Base-by-base conservation (phyloP, 768 basidiomycete species). In the Leccinum fibrillosum region DNA sequence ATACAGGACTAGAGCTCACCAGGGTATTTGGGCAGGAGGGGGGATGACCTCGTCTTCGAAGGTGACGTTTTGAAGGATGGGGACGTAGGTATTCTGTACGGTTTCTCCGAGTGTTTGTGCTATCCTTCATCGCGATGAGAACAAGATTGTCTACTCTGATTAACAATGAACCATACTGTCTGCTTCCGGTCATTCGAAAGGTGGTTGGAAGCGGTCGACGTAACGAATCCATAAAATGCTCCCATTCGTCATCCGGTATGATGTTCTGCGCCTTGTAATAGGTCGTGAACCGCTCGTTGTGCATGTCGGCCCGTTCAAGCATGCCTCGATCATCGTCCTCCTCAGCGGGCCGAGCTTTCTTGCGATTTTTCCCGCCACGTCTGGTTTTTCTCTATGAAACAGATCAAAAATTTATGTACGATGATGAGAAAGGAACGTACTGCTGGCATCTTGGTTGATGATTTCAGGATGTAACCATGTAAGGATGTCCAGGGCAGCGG, bases 121-220 rank as follows among this genome's bases (percentile, higher is more conserved):
- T 44, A 79, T 80, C 66, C 88, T 89, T 68, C 30, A 65, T 62
- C 15, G 57, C 42, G n/a, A 21, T 62, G n/a, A 62, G 60, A 8
- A 60, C 39, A n/a, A 12, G 2, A 9, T 2, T 6, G 15, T 19
- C 30, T 7, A 21, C 19, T 0, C 5, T 39, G 19, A 34, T 47
- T 17, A 19, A 10, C 21, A 11, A 54, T 54, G 37, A 44, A n/a
- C 63, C 79, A 57, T 70, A 95, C 95, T 89, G 82, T 70, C 93
- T 80, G 62, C 88, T 92, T 0, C 94, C 92, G 0, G 94, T 88
- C 17, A 99, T 86, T 42, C 97, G 82, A 72, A 99, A 99, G 0
- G 95, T 97, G 1, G 93, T 96, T 4, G 97, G 97, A 42, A 98
- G 76, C 37, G 91, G 90, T 26, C 77, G 77, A 45, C 83, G 80